phyloP scores from a whole-genome alignment of 2,329 filamentous ascomycete genomes.

The Pseudocercospora crystallina region DNA sequence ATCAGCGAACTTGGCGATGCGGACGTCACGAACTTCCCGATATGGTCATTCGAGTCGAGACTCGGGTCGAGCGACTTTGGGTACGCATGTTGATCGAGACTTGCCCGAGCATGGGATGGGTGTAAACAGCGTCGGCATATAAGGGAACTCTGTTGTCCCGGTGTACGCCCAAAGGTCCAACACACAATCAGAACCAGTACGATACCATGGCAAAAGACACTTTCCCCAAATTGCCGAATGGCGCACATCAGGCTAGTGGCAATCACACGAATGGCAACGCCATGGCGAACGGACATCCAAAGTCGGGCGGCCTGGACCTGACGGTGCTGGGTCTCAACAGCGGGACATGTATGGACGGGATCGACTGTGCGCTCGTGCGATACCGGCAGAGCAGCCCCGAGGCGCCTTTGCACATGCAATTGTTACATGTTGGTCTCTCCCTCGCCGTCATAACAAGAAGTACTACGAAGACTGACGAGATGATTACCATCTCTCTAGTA shows the following conservation, averaged over 20 bases:
- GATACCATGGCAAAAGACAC: background rate
- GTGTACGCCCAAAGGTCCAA: background rate
- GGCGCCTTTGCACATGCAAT: slow-evolving; percentile 55
- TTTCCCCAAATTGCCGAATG: background rate
- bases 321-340: slow-evolving; percentile 57
- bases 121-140: background rate
- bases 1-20: background rate
- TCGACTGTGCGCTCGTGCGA: slow-evolving; percentile 59
- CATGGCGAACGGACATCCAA: background rate
- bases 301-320: slow-evolving; percentile 43
- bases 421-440: too few relatives aligned
- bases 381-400: slow-evolving; percentile 56
- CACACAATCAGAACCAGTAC: background rate
- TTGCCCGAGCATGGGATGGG: background rate
- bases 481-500: too few relatives aligned
- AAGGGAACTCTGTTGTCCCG: background rate
- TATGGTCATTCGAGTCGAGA: slow-evolving; percentile 1
- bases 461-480: too few relatives aligned
- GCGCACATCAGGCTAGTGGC: background rate
- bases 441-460: too few relatives aligned
- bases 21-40: background rate
- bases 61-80: background rate
- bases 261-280: slow-evolving; percentile 1
- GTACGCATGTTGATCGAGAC: background rate
- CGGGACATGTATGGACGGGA: slow-evolving; percentile 57